These are phyloP conservation scores for Boletellus ananiceps DNA, from an alignment of 768 basidiomycete genomes.

Conservation along the genomic window DNA sequence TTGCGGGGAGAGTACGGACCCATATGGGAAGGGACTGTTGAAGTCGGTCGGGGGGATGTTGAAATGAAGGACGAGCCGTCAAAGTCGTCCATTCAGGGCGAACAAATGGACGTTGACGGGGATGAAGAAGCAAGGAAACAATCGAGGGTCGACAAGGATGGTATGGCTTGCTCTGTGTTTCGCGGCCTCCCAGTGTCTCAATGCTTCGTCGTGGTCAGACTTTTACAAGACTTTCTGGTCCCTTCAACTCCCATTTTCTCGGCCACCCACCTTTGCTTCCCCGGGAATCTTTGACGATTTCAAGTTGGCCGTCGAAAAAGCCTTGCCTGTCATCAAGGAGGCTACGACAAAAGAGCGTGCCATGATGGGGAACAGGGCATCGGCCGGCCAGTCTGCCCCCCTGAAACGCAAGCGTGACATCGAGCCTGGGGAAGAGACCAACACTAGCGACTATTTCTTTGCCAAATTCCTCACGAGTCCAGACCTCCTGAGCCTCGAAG, in stretches of 20 bases:
- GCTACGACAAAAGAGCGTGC: conserved; percentile 85
- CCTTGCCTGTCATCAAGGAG: conserved; percentile 76
- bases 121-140: conserved; percentile 34
- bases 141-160: conserved; percentile 53
- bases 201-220: conserved; percentile 37
- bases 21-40: conserved; percentile 64
- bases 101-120: conserved; percentile 64
- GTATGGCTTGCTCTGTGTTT: conserved; percentile 31
- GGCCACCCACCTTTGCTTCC: conserved; percentile 64
- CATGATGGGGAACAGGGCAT: conserved; percentile 73
- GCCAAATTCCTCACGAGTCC: conserved; percentile 90
- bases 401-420: conserved; percentile 67
- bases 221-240: conserved; percentile 91
- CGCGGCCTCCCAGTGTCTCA: background rate
- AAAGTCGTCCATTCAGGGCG: conserved; percentile 33
- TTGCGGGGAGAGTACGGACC: conserved; percentile 84
- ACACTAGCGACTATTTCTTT: conserved; percentile 76
- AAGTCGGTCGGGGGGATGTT: conserved; percentile 32
- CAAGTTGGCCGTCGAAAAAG: conserved; percentile 63
- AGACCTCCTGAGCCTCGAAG: conserved; percentile 84
- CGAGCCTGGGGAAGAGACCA: conserved; percentile 49
- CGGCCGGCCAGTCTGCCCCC: conserved; percentile 30
- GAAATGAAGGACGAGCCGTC: conserved; percentile 29
- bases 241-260: conserved; percentile 79
- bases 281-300: conserved; percentile 58